Evolutionary conservation across 495 filamentous ascomycete species (phyloP), one percentile per base, ranked within the genome.

Genomic region (Trichocladium antarcticum): DNA sequence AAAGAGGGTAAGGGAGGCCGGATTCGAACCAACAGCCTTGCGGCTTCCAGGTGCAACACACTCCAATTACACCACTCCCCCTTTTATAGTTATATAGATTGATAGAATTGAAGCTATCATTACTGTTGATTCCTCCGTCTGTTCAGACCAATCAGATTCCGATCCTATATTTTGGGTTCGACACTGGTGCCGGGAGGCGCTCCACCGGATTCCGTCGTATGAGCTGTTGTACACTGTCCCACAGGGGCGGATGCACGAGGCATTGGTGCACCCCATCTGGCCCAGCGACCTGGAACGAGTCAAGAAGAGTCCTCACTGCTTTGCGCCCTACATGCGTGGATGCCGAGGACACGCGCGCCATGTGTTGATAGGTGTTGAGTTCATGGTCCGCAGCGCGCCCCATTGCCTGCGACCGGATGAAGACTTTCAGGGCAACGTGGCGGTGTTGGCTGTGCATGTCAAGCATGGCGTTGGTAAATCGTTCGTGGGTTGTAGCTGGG

Each of bases 351-450:
- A 65, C 19, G 5, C 47, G 57, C 9, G 54, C 51, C 6, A 74
- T 62, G 31, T 64, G 65, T 37, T 63, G 50, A 43, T 71, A 74
- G n/a, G 67, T 57, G 19, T 42, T 60, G 6, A 69, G 55, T 45
- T 74, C 72, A 16, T 62, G 57, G 42, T 66, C 51, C 2, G 55
- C 57, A 1, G 29, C 17, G 9, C 19, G 11, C 1, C 49, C 55
- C 44, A 55, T 35, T 0, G 53, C 37, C 22, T 38, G 31, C 19
- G 67, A 48, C 21, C 60, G 54, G 3, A 64, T 55, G 42, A 58
- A 74, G 0, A 74, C 45, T 47, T 73, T 76, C 0, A 76, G 53
- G 14, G 68, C 62, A 9, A 69, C 61, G 49, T 70, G 70, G 53
- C 53, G 53, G 38, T 61, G 45, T 7, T 56, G 42, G 24, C 70